Evolutionary conservation across 768 basidiomycete genomes (phyloP).

Genomic region (Polyporus arcularius): DNA sequence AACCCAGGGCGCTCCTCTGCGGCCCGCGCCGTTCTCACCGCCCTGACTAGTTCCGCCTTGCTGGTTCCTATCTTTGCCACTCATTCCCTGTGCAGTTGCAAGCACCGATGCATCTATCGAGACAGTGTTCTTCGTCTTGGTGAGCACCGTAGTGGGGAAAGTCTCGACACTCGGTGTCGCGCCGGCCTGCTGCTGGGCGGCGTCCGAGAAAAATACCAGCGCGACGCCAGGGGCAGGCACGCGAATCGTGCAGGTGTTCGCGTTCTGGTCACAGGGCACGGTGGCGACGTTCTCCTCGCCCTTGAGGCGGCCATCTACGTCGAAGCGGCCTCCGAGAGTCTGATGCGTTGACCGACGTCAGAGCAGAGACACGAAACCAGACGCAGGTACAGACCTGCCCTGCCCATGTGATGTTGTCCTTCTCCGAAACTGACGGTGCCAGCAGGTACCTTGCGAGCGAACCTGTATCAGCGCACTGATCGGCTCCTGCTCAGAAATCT

Average conservation of each 20-base stretch:
- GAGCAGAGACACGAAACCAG: background rate
- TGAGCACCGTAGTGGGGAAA: conserved; percentile 52
- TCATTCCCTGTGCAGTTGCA: conserved; percentile 65
- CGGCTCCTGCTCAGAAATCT: background rate
- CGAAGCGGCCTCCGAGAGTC: conserved; percentile 36
- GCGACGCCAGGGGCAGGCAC: conserved; percentile 76
- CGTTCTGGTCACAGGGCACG: conserved; percentile 39
- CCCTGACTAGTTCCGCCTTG: conserved; percentile 28
- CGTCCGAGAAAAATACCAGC: conserved; percentile 66
- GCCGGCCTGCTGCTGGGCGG: conserved; percentile 38
- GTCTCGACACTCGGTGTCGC: conserved; percentile 41
- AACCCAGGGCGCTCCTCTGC: background rate
- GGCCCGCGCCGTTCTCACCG: conserved; percentile 7
- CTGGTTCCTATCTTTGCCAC: conserved; percentile 36
- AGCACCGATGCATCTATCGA: conserved; percentile 56
- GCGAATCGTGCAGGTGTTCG: conserved; percentile 56
- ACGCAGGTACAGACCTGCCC: conserved; percentile 36
- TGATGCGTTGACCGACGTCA: background rate
- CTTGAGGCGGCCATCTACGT: conserved; percentile 42
- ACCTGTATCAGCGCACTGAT: background rate
- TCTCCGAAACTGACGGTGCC: conserved; percentile 42
- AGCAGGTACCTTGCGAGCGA: conserved; percentile 29
- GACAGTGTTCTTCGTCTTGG: conserved; percentile 53
- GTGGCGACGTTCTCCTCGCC: conserved; percentile 36
- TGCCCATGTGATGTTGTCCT: conserved; percentile 51